Base-by-base conservation (phyloP, 139 green algal genomes). In the Haematococcus sp. region DNA sequence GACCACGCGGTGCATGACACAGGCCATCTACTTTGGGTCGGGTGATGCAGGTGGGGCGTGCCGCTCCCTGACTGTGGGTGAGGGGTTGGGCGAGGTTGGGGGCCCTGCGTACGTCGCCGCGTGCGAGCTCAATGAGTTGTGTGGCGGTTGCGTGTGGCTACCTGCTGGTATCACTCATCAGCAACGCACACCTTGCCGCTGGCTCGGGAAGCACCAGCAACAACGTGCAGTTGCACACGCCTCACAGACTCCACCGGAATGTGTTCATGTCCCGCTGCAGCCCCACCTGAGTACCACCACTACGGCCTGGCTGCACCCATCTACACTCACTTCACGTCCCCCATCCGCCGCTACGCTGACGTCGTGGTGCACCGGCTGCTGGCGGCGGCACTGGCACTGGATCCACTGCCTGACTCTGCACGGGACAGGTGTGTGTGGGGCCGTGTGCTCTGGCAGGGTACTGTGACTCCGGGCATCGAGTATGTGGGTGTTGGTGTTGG, bases 251-350 rank as follows among this genome's bases (percentile, higher is more conserved):
- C 11, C 7, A 49, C 40, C 7, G 11, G 7, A 7, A 49, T 19
- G 7, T 11, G 11, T 11, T 11, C 7, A 49, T 11, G 7, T 19
- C 40, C 40, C 40, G 7, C 40, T 33, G 22, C 76, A 33, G 76
- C 82, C 0, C 73, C 76, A 5, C 31, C 86, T 15, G 90, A 95
- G 54, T 97, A 94, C 75, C 70, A 85, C 13, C 94, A 98, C 79
- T 98, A 97, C 78, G 94, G 93, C 28, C 88, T 98, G 66, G 94
- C 94, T 0, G 81, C 93, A 3, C 84, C 88, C 19, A 87, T 96
- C 31, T 98, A 98, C 92, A 98, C 95, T 23, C 95, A 98, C 85
- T 98, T 98, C 86, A 98, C 95, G 19, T 96, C 89, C 1, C 95
- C 95, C 65, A 98, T 98, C 78, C 83, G 94, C 11, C 64, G 83